A percentile compares a stretch with the other conserved stretches of the same genome.
Conservation (phyloP, 768 basidiomycete genomes). For the Auriscalpium vulgare region DNA sequence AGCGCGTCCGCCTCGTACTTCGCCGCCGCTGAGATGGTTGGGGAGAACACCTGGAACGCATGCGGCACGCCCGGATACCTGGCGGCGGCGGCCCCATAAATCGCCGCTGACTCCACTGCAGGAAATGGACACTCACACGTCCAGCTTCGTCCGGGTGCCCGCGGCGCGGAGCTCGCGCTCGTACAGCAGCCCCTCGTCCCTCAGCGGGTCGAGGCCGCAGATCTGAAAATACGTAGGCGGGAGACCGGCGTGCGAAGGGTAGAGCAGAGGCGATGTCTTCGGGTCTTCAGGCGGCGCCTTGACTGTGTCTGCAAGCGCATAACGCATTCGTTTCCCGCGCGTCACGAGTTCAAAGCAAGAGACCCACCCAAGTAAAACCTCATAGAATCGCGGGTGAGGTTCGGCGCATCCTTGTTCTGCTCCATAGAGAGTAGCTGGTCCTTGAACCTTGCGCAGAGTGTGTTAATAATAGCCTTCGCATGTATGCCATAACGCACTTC, state of each 20-base stretch:
- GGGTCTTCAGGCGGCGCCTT: background rate
- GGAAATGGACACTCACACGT: background rate
- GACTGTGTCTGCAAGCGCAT: background rate
- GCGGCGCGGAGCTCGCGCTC: background rate
- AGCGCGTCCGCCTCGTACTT: background rate
- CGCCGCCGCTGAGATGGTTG: background rate
- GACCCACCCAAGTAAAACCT: background rate
- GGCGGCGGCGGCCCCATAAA: background rate
- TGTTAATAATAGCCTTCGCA: background rate
- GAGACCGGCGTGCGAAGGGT: background rate
- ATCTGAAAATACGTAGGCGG: background rate
- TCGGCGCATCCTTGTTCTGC: background rate
- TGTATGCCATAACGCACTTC: background rate
- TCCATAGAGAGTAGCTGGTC: background rate
- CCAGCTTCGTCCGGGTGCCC: background rate
- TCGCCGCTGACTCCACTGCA: background rate
- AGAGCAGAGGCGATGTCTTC: background rate
- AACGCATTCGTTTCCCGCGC: background rate
- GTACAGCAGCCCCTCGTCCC: slow-evolving; percentile 2
- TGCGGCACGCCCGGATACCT: background rate
- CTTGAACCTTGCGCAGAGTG: background rate
- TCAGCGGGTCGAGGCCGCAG: background rate
- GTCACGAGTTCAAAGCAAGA: background rate
- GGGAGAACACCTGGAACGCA: background rate
- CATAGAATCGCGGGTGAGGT: background rate